Percentiles rank a stretch among this genome's conserved stretches.
phyloP scores from a whole-genome alignment of 1,284 basidiomycete species.

The Melampsora abietis-canadensis region DNA sequence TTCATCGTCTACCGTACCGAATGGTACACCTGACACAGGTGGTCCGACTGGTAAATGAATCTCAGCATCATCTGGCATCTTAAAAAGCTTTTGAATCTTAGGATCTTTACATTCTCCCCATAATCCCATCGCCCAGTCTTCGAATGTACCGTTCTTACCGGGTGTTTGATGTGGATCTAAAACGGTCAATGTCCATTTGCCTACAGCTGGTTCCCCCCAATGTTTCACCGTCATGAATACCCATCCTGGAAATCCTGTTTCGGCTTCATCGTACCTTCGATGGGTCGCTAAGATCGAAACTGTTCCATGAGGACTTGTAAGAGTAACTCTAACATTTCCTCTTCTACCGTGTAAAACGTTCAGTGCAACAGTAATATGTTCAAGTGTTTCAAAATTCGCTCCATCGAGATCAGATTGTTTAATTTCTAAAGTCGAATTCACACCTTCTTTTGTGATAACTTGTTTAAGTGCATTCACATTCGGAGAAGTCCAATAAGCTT shows the following conservation, averaged over 20 bases:
- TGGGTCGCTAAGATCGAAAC: slow-evolving; percentile 76
- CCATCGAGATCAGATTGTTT: slow-evolving; percentile 67
- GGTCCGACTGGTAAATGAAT: slow-evolving; percentile 53
- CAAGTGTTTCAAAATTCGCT: slow-evolving; percentile 79
- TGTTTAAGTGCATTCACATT: slow-evolving; percentile 32
- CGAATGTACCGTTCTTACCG: slow-evolving; percentile 68
- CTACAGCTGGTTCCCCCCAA: slow-evolving; percentile 90
- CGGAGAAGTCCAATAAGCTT: slow-evolving; percentile 66
- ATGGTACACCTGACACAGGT: slow-evolving; percentile 47
- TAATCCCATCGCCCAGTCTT: slow-evolving; percentile 86
- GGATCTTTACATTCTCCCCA: slow-evolving; percentile 88
- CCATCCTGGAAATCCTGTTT: slow-evolving; percentile 83
- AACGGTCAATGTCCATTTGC: slow-evolving; percentile 84
- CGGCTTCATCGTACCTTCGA: slow-evolving; percentile 67
- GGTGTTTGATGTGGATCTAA: slow-evolving; percentile 57
- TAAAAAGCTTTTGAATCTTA: slow-evolving; percentile 64
- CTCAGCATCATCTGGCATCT: slow-evolving; percentile 55
- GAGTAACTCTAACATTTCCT: slow-evolving; percentile 88
- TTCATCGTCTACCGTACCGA: slow-evolving; percentile 55
- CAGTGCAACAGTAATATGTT: slow-evolving; percentile 88
- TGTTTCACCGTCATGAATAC: slow-evolving; percentile 97
- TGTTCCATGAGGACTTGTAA: slow-evolving; percentile 80
- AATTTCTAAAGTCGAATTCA: slow-evolving; percentile 67
- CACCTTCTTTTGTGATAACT: slow-evolving; percentile 65
- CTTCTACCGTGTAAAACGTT: slow-evolving; percentile 84